phyloP scores from a whole-genome alignment of 139 green algal genomes.

The Raphidocelis subcapitata region DNA sequence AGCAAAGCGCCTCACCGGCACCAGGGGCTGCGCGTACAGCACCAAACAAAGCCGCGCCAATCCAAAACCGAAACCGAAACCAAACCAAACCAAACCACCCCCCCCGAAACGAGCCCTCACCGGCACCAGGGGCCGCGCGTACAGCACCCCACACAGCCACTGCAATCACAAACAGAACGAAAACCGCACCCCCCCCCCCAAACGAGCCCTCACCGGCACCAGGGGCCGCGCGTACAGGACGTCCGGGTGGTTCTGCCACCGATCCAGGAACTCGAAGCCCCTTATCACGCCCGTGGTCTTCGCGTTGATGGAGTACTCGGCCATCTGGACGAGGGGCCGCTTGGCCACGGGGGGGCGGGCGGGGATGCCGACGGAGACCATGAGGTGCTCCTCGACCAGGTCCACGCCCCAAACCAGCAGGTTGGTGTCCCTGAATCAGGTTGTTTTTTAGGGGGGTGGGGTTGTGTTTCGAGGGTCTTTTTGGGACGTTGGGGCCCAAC shows the following conservation, averaged over 20 bases:
- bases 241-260: constrained; percentile 54
- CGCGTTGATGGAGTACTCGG: constrained; percentile 86
- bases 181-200: background rate
- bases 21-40: background rate
- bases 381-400: constrained; percentile 76
- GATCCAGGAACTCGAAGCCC: constrained; percentile 59
- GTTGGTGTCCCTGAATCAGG: constrained; percentile 59
- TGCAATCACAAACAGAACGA: background rate
- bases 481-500: constrained; percentile 67
- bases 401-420: constrained; percentile 72
- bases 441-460: too few relatives aligned
- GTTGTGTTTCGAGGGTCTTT: too few relatives aligned
- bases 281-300: constrained; percentile 50
- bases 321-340: constrained; percentile 63
- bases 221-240: constrained; percentile 81
- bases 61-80: background rate
- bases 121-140: background rate
- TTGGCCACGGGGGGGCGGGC: constrained; percentile 63
- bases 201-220: constrained; percentile 31
- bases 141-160: background rate
- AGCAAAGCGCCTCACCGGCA: background rate
- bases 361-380: constrained; percentile 79
- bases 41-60: background rate
- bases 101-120: background rate
- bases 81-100: background rate